Evolutionary conservation across 805 yeast species (phyloP).

Genomic region (Groenewaldozyma tartarivorans): DNA sequence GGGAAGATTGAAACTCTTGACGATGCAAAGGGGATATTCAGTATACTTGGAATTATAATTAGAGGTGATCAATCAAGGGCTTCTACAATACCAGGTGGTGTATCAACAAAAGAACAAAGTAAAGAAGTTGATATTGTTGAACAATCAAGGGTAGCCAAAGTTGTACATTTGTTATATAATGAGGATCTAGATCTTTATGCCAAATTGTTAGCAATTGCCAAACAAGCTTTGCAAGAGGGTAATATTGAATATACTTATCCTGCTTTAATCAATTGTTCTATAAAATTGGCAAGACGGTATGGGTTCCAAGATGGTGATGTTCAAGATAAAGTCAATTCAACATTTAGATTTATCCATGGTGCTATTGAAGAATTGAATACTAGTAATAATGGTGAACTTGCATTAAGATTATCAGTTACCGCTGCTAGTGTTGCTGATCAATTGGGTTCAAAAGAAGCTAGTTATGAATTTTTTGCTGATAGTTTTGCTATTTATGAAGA

Average conservation of each 20-base stretch:
- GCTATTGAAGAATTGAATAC: slow-evolving; percentile 54
- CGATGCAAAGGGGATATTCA: slow-evolving; percentile 52
- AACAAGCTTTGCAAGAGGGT: slow-evolving; percentile 45
- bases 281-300: slow-evolving; percentile 49
- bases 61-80: slow-evolving; percentile 17
- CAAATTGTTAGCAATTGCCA: slow-evolving; percentile 37
- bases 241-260: slow-evolving; percentile 65
- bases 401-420: slow-evolving; percentile 41
- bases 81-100: slow-evolving; percentile 17
- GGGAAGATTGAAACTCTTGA: slow-evolving; percentile 33
- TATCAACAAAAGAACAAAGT: slow-evolving; percentile 8
- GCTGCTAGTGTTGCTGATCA: slow-evolving; percentile 78
- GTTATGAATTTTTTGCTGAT: slow-evolving; percentile 84
- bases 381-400: slow-evolving; percentile 29
- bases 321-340: slow-evolving; percentile 31
- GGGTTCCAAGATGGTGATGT: slow-evolving; percentile 15
- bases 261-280: slow-evolving; percentile 53
- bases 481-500: slow-evolving; percentile 80
- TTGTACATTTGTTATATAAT: slow-evolving; percentile 53
- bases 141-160: slow-evolving; percentile 42
- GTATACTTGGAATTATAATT: slow-evolving; percentile 47
- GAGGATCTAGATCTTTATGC: slow-evolving; percentile 39
- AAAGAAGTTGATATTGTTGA: slow-evolving; percentile 22
- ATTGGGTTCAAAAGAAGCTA: slow-evolving; percentile 54
- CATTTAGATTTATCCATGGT: slow-evolving; percentile 68